phyloP scores from a whole-genome alignment of 441 rosid species.

The Raphanus hybrid region DNA sequence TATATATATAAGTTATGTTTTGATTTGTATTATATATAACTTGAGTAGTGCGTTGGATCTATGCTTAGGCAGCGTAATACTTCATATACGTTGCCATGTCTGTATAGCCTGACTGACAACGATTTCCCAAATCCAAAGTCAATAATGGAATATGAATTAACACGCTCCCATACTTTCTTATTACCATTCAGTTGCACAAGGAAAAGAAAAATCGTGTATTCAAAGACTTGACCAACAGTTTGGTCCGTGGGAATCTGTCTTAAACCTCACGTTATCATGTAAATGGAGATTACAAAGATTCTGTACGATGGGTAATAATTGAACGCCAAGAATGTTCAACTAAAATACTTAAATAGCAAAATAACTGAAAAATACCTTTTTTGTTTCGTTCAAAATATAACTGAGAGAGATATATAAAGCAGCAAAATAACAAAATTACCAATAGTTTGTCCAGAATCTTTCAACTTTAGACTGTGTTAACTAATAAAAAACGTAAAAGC shows the following conservation, averaged over 20 bases:
- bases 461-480: not conserved
- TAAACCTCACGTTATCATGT: conserved; percentile 2
- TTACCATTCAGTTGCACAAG: too few relatives aligned
- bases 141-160: too few relatives aligned
- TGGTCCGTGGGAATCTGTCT: not conserved
- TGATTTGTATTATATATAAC: too few relatives aligned
- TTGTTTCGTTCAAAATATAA: not conserved
- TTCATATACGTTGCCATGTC: too few relatives aligned
- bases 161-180: too few relatives aligned
- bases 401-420: not conserved
- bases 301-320: not conserved
- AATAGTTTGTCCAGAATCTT: not conserved
- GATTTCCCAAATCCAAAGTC: too few relatives aligned
- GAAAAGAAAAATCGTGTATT: too few relatives aligned
- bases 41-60: too few relatives aligned
- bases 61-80: too few relatives aligned
- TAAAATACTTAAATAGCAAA: not conserved
- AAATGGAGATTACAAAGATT: not conserved
- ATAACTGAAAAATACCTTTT: not conserved
- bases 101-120: too few relatives aligned
- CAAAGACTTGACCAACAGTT: not conserved
- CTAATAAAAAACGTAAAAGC: not conserved
- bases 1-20: too few relatives aligned
- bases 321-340: not conserved
- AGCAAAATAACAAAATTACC: not conserved